Conservation (phyloP, 228 moss, liverwort and hornwort species). For the Sphagnum magellanicum region DNA sequence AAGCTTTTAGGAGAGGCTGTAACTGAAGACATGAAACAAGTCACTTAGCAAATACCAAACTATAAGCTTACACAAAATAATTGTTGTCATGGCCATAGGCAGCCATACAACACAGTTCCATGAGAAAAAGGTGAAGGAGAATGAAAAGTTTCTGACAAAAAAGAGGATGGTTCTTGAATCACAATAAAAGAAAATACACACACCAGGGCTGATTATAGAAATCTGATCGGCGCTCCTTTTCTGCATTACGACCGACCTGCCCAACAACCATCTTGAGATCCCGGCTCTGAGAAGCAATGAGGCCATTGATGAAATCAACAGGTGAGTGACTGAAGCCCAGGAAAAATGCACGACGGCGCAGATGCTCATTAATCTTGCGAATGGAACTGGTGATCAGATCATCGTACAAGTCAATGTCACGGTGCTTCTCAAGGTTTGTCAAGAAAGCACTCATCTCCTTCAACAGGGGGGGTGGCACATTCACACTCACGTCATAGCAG, state of each 20-base stretch:
- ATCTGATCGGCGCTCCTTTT: constrained; percentile 54
- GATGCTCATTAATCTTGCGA: constrained; percentile 50
- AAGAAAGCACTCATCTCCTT: constrained; percentile 53
- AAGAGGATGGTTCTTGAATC: no score
- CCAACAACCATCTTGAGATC: constrained; percentile 50
- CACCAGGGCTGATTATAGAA: constrained; percentile 65
- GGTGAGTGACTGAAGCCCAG: constrained; percentile 53
- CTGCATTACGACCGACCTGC: constrained; percentile 37
- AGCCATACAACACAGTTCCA: no score
- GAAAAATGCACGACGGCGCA: constrained; percentile 43
- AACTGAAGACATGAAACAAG: not conserved
- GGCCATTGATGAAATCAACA: constrained; percentile 50
- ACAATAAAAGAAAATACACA: not conserved
- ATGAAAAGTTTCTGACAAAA: no score
- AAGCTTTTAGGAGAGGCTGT: not conserved
- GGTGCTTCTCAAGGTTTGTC: constrained; percentile 46
- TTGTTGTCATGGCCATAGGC: no score
- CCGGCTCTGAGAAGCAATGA: constrained; percentile 54
- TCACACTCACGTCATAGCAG: constrained; percentile 52
- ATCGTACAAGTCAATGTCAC: constrained; percentile 44
- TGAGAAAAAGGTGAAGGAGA: no score
- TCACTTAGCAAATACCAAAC: not conserved
- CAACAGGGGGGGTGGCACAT: constrained; percentile 39
- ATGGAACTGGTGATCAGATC: constrained; percentile 36
- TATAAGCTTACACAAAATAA: not conserved